Evolutionary conservation across 106 monocot genomes (phyloP), one percentile per base, ranked within the genome.

Genomic region (Chionographis japonica): DNA sequence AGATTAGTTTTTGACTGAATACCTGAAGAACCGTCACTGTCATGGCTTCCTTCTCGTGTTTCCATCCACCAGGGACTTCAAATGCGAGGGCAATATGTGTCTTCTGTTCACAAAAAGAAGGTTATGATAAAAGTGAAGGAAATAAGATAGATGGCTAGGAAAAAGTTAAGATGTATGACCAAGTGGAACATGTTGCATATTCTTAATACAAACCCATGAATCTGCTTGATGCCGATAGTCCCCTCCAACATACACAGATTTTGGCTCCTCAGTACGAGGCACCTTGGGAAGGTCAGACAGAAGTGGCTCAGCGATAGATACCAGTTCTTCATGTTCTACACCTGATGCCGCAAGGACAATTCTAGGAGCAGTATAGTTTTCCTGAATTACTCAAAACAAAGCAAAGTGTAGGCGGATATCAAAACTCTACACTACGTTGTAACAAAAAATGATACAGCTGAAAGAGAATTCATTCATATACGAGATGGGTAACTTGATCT

Each of bases 61-160:
- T 73, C 94, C 94, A 94, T 0, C 94, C 94, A 75, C 94, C 94
- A 78, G 94, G 94, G 70, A 90, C 80, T 72, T 94, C 94, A 83
- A 94, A 94, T 65, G 89, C 94, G 56, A 94, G 73, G 51, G 94
- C 89, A 60, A 94, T 65, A 76, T 94, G 94, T 59, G 89, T 79
- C 4, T 53, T 77, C 94, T 94, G 79, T 73, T 67, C 3, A 8
- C 50, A n/a, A 62, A 54, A 46, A 61, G 11, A 72, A 65, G 35
- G 40, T 54, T 40, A 46, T 60, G 43, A 37, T 5, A 4, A 58
- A 56, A 61, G 6, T n/a, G 27, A 55, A 17, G 17, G 0, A 37
- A 38, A 13, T 39, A 14, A 2, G 9, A 35, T 50, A 65, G 51
- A 2, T 1, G 11, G 35, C 37, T 13, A 41, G 38, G 41, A 43